Evolutionary conservation across 331 rosid genomes (phyloP).

Genomic region (Cydonia oblonga): DNA sequence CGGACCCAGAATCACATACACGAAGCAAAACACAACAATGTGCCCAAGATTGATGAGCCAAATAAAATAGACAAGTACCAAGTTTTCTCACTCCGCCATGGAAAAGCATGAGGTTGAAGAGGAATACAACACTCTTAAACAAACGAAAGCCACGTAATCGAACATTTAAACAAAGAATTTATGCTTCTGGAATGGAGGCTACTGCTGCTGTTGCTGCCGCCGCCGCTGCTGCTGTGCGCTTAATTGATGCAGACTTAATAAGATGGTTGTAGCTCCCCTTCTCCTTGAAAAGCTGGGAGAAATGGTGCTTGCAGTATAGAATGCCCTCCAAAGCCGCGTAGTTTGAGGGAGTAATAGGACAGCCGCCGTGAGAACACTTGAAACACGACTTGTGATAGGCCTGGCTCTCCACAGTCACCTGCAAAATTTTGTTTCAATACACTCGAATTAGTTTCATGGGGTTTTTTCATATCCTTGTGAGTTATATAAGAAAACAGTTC

Average conservation of each 20-base stretch:
- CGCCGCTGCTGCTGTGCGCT: constrained; percentile 38
- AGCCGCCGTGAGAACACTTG: constrained; percentile 97
- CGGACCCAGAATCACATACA: constrained; percentile 16
- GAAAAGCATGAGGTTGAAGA: not conserved
- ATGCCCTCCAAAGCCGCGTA: constrained; percentile 95
- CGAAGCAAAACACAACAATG: constrained; percentile 22
- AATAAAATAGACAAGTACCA: constrained; percentile 3
- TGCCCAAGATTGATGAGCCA: constrained; percentile 21
- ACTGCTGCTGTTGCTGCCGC: constrained; percentile 25
- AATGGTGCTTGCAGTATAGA: constrained; percentile 97
- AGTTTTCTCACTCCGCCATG: constrained; percentile 23
- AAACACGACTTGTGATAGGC: constrained; percentile 91
- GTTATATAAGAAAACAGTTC: not conserved
- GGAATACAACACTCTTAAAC: constrained; percentile 15
- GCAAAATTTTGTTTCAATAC: constrained; percentile 4
- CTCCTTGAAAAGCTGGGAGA: constrained; percentile 95
- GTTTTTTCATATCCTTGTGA: not conserved
- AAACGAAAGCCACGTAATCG: constrained; percentile 4
- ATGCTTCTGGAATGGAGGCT: constrained; percentile 65
- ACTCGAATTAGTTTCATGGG: not conserved
- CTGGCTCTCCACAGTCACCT: constrained; percentile 94
- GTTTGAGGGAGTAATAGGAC: constrained; percentile 84
- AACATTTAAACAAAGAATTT: constrained; percentile 9
- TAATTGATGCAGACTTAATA: constrained; percentile 74
- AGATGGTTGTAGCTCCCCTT: constrained; percentile 94